Conservation (phyloP, 2,329 filamentous ascomycete genomes). For the Chaetomiaceae sp. region DNA sequence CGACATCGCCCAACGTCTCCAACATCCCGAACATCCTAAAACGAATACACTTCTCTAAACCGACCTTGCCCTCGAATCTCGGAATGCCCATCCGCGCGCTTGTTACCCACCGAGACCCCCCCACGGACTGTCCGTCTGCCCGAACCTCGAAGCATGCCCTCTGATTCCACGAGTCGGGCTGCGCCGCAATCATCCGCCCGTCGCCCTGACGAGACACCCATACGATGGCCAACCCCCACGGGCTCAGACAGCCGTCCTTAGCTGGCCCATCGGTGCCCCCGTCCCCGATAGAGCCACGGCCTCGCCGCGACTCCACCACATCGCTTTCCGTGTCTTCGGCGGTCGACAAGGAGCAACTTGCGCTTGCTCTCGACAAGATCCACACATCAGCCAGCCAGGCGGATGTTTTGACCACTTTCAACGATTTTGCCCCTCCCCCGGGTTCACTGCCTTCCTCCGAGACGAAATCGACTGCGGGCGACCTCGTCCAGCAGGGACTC, state of each 20-base stretch:
- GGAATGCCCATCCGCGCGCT: constrained; percentile 1
- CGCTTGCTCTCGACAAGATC: constrained; percentile 77
- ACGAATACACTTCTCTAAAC: not conserved
- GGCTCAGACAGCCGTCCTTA: constrained; percentile 14
- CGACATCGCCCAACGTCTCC: too few species aligned
- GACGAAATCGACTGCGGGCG: constrained; percentile 63
- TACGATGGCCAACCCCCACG: constrained; percentile 19
- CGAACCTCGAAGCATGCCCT: constrained; percentile 16
- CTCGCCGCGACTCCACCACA: constrained; percentile 36
- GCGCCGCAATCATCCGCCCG: not conserved
- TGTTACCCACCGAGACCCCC: not conserved
- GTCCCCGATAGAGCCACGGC: constrained; percentile 14
- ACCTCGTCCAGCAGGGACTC: constrained; percentile 77
- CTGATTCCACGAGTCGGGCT: constrained; percentile 5
- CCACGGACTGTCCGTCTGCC: not conserved
- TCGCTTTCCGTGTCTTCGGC: constrained; percentile 46
- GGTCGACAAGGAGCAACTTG: constrained; percentile 68
- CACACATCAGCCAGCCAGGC: constrained; percentile 84
- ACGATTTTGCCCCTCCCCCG: constrained; percentile 76
- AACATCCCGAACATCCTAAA: too few species aligned
- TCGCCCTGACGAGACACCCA: not conserved
- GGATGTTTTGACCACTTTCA: constrained; percentile 83
- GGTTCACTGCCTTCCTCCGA: constrained; percentile 55
- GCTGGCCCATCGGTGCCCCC: constrained; percentile 16
- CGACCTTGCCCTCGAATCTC: not conserved